Conservation (phyloP, 2,329 filamentous ascomycete genomes). For the Phyllosticta paracitricarpa region DNA sequence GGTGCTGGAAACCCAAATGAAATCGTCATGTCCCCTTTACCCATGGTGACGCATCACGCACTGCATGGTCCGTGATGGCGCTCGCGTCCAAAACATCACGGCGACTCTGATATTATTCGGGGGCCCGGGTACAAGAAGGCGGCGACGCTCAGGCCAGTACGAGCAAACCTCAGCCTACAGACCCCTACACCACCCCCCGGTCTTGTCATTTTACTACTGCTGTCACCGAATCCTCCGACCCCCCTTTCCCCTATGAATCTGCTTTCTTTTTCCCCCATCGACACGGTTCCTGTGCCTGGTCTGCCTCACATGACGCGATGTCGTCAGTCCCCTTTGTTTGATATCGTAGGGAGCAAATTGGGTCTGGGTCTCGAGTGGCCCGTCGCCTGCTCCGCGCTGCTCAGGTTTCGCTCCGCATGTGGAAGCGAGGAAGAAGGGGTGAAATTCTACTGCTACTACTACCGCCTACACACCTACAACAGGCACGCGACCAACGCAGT, state of each 20-base stretch:
- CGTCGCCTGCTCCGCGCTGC: no score
- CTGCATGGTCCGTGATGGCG: not conserved
- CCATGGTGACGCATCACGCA: not conserved
- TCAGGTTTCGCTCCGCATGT: no score
- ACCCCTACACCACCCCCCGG: not conserved
- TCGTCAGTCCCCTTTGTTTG: no score
- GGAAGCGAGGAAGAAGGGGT: no score
- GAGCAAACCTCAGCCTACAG: not conserved
- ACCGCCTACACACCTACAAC: no score
- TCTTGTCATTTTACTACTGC: not conserved
- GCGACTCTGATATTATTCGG: not conserved
- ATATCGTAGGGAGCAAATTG: no score
- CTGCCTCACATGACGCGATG: not conserved
- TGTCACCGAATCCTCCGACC: not conserved
- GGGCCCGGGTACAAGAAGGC: not conserved
- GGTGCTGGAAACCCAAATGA: not conserved
- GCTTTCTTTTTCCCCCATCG: not conserved
- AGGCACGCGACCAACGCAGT: no score
- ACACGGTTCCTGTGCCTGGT: not conserved
- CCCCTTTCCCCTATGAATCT: not conserved
- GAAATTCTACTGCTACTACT: no score
- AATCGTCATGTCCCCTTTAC: conserved; percentile 9
- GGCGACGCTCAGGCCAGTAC: not conserved
- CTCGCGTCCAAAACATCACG: not conserved
- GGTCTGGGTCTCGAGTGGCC: no score